Evolutionary conservation across 352 stramenopile genomes (phyloP), one percentile per base, ranked within the genome.

Genomic region (Phytopythium aichiense): DNA sequence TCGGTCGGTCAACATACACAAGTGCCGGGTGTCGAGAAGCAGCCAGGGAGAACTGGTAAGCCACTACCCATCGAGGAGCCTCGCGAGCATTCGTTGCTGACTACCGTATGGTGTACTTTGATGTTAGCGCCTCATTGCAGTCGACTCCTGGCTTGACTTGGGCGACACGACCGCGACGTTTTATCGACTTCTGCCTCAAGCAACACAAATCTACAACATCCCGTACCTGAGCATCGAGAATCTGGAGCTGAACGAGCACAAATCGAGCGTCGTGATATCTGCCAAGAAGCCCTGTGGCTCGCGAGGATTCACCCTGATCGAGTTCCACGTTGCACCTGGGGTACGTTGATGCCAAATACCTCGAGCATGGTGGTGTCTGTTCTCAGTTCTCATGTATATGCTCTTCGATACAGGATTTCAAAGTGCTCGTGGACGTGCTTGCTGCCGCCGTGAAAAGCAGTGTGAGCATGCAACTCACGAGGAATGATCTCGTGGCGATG

Each of bases 131-230:
- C 73, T 68, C 6, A 68, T 82, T 50, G 54, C 58, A 48, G 69
- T 86, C 11, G 77, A 87, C 48, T 66, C 75, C 40, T 87, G 77
- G 77, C 20, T 85, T 20, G 80, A 89, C 58, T 68, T 87, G 55
- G 77, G 80, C 0, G 65, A 56, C 1, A 79, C 62, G 0, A 82
- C 65, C 8, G 68, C 71, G 33, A 85, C 67, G 2, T 87, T 87
- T 45, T 89, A 89, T 58, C 78, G 71, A 45, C 71, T 69, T 15
- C 58, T 75, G 11, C 59, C 61, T 3, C 62, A n/a, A 33, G 66
- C 84, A 35, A 78, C 75, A 0, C 75, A 72, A 11, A 65, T 89
- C 23, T 69, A 80, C 48, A 89, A 89, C 45, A 64, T 89, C 16
- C 80, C 80, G 9, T 77, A 83, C 52, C 66, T 52, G 2, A 81